These are phyloP conservation scores for Cubamyces lactineus DNA, from an alignment of 768 basidiomycete species.

Conservation along the genomic window DNA sequence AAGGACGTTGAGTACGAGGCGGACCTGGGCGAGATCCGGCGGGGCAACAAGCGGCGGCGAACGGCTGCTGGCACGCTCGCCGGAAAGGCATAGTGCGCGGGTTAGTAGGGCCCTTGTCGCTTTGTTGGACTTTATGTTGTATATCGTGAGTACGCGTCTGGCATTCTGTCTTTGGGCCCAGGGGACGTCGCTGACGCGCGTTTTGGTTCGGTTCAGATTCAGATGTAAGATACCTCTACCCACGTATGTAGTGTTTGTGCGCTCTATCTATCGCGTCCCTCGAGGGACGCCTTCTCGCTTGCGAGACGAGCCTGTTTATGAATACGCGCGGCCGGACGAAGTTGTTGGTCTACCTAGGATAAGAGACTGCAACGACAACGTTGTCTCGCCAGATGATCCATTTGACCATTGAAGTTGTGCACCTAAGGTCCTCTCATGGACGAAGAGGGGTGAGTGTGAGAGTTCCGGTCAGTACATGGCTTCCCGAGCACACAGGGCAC, in stretches of 20 bases:
- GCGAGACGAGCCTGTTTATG: no score
- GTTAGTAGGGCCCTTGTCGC: neutral
- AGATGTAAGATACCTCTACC: conserved; percentile 11
- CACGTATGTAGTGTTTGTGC: neutral
- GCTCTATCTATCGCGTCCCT: conserved; percentile 5
- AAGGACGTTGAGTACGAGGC: conserved; percentile 76
- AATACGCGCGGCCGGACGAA: no score
- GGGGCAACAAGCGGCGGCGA: conserved; percentile 69
- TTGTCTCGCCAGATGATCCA: no score
- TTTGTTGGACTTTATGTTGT: neutral
- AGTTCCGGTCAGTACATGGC: no score
- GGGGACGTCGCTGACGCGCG: neutral
- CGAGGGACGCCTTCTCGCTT: no score
- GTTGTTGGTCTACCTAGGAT: no score
- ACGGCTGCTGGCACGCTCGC: conserved; percentile 36
- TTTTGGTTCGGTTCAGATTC: neutral
- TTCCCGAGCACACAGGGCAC: no score
- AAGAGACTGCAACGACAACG: no score
- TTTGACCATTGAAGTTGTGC: no score
- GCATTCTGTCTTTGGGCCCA: no score
- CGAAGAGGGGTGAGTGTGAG: no score
- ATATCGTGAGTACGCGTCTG: neutral
- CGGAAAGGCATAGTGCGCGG: conserved; percentile 24
- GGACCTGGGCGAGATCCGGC: conserved; percentile 77
- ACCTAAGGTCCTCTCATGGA: no score